Percentiles rank a stretch among this genome's conserved stretches.
These are phyloP conservation scores for Ceratocystis destructans DNA, from an alignment of 2,329 filamentous ascomycete genomes.

Conservation along the genomic window DNA sequence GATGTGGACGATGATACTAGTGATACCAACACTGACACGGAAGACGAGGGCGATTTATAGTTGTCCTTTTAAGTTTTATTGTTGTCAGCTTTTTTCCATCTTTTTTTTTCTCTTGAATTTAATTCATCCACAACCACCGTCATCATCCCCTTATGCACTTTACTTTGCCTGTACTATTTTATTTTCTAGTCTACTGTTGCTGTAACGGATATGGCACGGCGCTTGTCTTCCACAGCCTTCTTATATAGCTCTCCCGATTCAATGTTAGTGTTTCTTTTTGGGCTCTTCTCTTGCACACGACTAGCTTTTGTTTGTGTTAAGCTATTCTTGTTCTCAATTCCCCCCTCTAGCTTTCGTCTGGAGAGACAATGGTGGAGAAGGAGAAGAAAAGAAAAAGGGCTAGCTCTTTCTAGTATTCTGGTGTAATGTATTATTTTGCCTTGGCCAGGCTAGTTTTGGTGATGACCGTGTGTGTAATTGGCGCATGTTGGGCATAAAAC, in stretches of 20 bases:
- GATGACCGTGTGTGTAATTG: too few relatives aligned
- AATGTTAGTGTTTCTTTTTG: not conserved
- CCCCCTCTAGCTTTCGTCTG: too few relatives aligned
- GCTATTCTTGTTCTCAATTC: too few relatives aligned
- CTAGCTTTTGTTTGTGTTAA: not conserved
- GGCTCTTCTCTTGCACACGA: not conserved
- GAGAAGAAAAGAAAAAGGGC: too few relatives aligned
- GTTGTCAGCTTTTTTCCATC: conserved; percentile 16
- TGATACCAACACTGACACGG: conserved; percentile 55
- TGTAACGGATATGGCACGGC: not conserved
- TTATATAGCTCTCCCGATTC: not conserved
- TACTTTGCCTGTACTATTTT: conserved; percentile 4
- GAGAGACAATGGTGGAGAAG: too few relatives aligned
- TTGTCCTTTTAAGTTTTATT: conserved; percentile 18
- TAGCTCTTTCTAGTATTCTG: too few relatives aligned
- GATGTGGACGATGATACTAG: conserved; percentile 54
- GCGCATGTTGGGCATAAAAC: too few relatives aligned
- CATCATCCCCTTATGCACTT: not conserved
- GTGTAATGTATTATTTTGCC: not conserved
- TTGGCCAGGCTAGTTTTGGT: not conserved
- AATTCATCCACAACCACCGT: not conserved
- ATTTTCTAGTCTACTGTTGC: not conserved
- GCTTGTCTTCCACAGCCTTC: not conserved
- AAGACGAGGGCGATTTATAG: conserved; percentile 34
- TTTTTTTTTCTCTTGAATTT: not conserved